These are phyloP conservation scores for Colletotrichum agaves DNA, from an alignment of 2,329 filamentous ascomycete genomes.

Conservation along the genomic window DNA sequence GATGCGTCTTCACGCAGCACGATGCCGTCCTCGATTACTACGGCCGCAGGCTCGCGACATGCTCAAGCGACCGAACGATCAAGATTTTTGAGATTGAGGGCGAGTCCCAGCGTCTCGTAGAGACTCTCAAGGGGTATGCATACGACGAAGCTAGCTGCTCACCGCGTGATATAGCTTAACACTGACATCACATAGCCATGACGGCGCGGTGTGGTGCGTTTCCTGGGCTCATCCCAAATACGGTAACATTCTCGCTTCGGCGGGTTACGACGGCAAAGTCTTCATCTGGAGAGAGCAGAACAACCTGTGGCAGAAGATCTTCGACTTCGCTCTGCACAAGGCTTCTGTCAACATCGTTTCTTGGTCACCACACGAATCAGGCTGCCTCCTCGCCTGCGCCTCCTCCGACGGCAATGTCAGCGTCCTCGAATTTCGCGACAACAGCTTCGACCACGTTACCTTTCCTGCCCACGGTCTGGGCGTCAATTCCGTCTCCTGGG, in stretches of 20 bases:
- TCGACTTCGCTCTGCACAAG: constrained; percentile 93
- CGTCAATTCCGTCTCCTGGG: constrained; percentile 97
- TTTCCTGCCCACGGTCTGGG: constrained; percentile 94
- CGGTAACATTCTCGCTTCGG: constrained; percentile 95
- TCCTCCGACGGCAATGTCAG: constrained; percentile 93
- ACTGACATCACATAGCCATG: constrained; percentile 71
- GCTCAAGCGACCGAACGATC: constrained; percentile 97
- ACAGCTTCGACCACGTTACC: constrained; percentile 87
- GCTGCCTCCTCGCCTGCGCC: constrained; percentile 93
- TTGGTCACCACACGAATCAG: constrained; percentile 97
- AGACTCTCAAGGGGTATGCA: constrained; percentile 91
- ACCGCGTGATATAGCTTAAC: not conserved
- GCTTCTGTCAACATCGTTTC: constrained; percentile 96
- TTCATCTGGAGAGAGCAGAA: constrained; percentile 96
- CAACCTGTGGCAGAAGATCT: constrained; percentile 84
- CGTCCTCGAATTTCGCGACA: constrained; percentile 97
- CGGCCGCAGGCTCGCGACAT: constrained; percentile 93
- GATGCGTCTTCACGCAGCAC: constrained; percentile 67
- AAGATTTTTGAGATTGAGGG: constrained; percentile 99
- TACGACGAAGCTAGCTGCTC: constrained; percentile 20
- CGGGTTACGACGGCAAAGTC: constrained; percentile 97
- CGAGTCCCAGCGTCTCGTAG: constrained; percentile 86
- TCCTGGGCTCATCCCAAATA: constrained; percentile 99
- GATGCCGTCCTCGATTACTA: constrained; percentile 99
- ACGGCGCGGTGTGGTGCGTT: constrained; percentile 97